phyloP scores from a whole-genome alignment of 108 stramenopile species.

The Fragilariopsis cylindrus region DNA sequence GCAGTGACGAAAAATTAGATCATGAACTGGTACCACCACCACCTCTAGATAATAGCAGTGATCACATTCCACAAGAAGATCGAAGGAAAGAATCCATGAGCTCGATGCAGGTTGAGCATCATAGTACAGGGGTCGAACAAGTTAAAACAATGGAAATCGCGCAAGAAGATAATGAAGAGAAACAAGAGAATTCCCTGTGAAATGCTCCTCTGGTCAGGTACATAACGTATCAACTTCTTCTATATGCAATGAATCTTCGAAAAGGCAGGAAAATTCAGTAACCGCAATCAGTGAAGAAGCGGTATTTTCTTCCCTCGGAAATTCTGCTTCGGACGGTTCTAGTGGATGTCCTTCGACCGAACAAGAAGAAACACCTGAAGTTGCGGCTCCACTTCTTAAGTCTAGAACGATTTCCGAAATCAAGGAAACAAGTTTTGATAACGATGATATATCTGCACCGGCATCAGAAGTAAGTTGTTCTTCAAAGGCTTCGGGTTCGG shows the following conservation, averaged over 20 bases:
- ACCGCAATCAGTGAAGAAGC: not conserved
- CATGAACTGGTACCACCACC: too few relatives aligned
- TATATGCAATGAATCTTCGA: not conserved
- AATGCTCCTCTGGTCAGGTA: too few relatives aligned
- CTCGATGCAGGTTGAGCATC: not conserved
- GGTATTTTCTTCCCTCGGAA: not conserved
- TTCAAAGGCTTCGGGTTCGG: slow-evolving; percentile 12
- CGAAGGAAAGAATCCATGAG: not conserved
- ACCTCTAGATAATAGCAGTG: too few relatives aligned
- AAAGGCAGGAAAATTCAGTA: not conserved
- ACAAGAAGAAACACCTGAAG: not conserved
- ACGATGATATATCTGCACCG: slow-evolving; percentile 1
- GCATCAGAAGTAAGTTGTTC: slow-evolving; percentile 18
- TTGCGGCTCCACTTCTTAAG: not conserved
- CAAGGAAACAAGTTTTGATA: not conserved
- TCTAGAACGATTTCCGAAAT: not conserved
- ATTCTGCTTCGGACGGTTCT: not conserved
- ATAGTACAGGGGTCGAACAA: not conserved
- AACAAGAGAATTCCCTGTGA: not conserved
- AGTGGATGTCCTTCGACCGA: not conserved
- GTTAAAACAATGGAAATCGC: not conserved
- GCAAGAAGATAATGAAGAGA: not conserved
- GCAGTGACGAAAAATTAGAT: too few relatives aligned
- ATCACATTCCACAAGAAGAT: not conserved
- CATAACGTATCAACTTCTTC: not conserved